Conservation (phyloP, 2,329 filamentous ascomycete species). For the Calonectria henricotiae region DNA sequence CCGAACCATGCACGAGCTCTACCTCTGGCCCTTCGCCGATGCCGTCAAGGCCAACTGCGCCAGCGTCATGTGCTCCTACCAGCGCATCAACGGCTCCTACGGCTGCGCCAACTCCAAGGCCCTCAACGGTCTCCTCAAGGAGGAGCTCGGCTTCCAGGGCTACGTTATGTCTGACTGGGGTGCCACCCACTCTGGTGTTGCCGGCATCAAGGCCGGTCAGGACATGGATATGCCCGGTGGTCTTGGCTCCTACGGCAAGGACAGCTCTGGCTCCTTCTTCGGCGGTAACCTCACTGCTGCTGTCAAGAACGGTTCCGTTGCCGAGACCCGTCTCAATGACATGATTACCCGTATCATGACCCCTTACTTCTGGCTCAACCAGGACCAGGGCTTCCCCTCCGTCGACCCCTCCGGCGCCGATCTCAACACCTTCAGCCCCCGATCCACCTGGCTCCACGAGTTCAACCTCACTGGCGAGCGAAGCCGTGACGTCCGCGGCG, state of each 20-base stretch:
- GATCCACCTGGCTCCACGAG: constrained; percentile 62
- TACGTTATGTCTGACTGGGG: constrained; percentile 64
- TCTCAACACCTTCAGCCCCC: constrained; percentile 67
- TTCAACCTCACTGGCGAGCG: constrained; percentile 67
- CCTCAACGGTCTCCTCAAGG: constrained; percentile 67
- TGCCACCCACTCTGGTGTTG: constrained; percentile 62
- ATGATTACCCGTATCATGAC: constrained; percentile 71
- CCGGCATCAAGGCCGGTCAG: constrained; percentile 63
- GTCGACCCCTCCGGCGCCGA: constrained; percentile 64
- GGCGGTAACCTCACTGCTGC: constrained; percentile 64
- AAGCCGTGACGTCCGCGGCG: constrained; percentile 68
- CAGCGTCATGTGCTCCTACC: constrained; percentile 64
- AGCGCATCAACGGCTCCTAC: constrained; percentile 66
- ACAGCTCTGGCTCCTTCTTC: constrained; percentile 60
- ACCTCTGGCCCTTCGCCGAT: constrained; percentile 59
- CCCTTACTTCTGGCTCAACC: constrained; percentile 67
- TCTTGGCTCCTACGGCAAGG: constrained; percentile 54
- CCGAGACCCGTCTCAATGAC: constrained; percentile 62
- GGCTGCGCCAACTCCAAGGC: constrained; percentile 67
- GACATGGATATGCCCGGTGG: constrained; percentile 70
- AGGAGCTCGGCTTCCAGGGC: constrained; percentile 67
- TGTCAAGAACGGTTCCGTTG: constrained; percentile 66
- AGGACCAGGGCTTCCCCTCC: constrained; percentile 65
- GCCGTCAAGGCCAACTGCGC: constrained; percentile 55
- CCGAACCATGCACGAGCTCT: constrained; percentile 71